Evolutionary conservation across 2,329 filamentous ascomycete species (phyloP), one percentile per base, ranked within the genome.

Genomic region (Mycocentrospora acerina): DNA sequence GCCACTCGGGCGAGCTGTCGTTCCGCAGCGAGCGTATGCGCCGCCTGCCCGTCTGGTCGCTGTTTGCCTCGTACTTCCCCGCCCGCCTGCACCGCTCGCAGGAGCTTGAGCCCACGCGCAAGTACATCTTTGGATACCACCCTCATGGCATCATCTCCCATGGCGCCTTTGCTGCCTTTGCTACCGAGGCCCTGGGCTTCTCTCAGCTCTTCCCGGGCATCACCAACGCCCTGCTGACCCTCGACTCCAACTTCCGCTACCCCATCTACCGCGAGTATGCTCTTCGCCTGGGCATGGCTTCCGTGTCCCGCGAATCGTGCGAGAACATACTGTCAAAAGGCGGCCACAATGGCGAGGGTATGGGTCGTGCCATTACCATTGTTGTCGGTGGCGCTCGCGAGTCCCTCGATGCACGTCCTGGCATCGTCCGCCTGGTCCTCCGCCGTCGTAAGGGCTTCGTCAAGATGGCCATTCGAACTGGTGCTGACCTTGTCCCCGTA

Each of bases 111-210:
- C 79, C 89, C 0, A 89, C 85, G 1, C 78, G 90, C 47, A 95
- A 95, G 69, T 98, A 97, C 71, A 90, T 98, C 48, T 90, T 98
- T 57, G 91, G 91, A 29, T 97, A 97, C 67, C 93, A 97, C 59
- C 93, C 93, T 0, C 93, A 98, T 62, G 91, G 93, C 16, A 97
- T 98, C 67, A 96, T 98, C 59, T 93, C 87, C 4, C 89, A 96
- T 57, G 93, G 91, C n/a, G 91, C 90, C 0, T 96, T 91, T 71
- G 88, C 83, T 4, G 87, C 90, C 4, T 97, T 97, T 60, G 87
- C 79, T 4, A 97, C 91, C 1, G 90, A 96, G 56, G 89, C 89
- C 0, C 77, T 96, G 0, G 89, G 89, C 0, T 97, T 96, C 66
- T 78, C 81, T 0, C 81, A 87, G 39, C 81, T 95, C 45, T 98